These are phyloP conservation scores for Candida krabiensis DNA, from an alignment of 805 yeast species.

Conservation along the genomic window DNA sequence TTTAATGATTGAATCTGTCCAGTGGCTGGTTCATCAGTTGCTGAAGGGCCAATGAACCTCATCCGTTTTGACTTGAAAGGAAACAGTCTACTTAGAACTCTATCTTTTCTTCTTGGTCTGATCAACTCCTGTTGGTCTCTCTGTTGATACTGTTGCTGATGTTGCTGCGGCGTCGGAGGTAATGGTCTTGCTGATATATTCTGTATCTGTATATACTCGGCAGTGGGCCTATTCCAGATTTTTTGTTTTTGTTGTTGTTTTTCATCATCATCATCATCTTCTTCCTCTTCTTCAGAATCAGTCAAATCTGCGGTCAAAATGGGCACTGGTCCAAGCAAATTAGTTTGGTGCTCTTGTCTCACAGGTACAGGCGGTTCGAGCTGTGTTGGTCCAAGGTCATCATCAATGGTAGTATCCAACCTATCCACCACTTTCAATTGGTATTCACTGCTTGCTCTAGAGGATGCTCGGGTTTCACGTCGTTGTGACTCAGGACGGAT, in stretches of 20 bases:
- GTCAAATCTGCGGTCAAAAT: background rate
- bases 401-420: constrained; percentile 9
- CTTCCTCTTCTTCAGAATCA: constrained; percentile 2
- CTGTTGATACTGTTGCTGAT: background rate
- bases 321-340: constrained; percentile 10
- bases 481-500: background rate
- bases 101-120: constrained; percentile 4
- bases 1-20: too few species aligned
- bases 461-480: background rate
- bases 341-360: too few species aligned
- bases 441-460: constrained; percentile 3
- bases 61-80: constrained; percentile 16
- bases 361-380: too few species aligned
- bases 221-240: constrained; percentile 1
- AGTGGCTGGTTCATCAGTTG: too few species aligned
- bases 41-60: constrained; percentile 14
- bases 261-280: constrained; percentile 5
- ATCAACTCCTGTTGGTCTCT: background rate
- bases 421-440: constrained; percentile 12
- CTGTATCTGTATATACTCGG: background rate
- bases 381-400: too few species aligned
- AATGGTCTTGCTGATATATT: background rate
- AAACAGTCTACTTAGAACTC: constrained; percentile 10
- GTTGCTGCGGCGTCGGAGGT: background rate
- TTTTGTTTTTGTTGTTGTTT: constrained; percentile 3